Conservation (phyloP, 1,284 basidiomycete genomes). For the Tylopilus sp. region DNA sequence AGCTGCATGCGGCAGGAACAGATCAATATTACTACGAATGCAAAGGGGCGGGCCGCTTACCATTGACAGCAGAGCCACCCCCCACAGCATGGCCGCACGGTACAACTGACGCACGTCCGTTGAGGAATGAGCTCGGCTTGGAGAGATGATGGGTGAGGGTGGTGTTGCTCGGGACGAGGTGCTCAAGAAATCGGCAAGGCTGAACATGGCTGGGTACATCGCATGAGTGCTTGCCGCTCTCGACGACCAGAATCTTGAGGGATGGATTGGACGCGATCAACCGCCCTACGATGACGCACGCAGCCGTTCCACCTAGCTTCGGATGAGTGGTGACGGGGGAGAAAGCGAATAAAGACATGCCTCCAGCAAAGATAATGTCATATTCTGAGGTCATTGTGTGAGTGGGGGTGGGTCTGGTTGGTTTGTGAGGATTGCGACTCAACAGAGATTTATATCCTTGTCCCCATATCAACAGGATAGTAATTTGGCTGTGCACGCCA, state of each 20-base stretch:
- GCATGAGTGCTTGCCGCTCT: slow-evolving; percentile 8
- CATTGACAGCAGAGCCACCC: slow-evolving; percentile 7
- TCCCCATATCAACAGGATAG: too few species aligned
- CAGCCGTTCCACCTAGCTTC: slow-evolving; percentile 18
- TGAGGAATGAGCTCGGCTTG: background rate
- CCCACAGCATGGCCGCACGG: slow-evolving; percentile 2
- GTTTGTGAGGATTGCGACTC: too few species aligned
- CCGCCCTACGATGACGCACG: slow-evolving; percentile 19
- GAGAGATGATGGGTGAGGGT: slow-evolving; percentile 1
- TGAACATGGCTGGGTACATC: slow-evolving; percentile 4
- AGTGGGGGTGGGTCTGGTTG: too few species aligned
- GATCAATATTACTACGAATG: background rate
- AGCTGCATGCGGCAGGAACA: slow-evolving; percentile 33
- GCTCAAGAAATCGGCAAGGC: slow-evolving; percentile 6
- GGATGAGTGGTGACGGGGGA: background rate
- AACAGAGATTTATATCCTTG: too few species aligned
- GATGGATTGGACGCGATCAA: slow-evolving; percentile 16
- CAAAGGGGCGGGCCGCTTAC: background rate
- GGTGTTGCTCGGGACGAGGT: background rate
- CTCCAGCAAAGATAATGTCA: slow-evolving; percentile 40
- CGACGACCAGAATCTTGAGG: slow-evolving; percentile 20
- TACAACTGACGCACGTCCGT: slow-evolving; percentile 6
- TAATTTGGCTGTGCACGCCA: too few species aligned
- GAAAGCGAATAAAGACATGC: slow-evolving; percentile 23
- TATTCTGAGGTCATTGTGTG: background rate